These are phyloP conservation scores for Naegleria fowleri DNA, from an alignment of 208 protist species.

Conservation along the genomic window DNA sequence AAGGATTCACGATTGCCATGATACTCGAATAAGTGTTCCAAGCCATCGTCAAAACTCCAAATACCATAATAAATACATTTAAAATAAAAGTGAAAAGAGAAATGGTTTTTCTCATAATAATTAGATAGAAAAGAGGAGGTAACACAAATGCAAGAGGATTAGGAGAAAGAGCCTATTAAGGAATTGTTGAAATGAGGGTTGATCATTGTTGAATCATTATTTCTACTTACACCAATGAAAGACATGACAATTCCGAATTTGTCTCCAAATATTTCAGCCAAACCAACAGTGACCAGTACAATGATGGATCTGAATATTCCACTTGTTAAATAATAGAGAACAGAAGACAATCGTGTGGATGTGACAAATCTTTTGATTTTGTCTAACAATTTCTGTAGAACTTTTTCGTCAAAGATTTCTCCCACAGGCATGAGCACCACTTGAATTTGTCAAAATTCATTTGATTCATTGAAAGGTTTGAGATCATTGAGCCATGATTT, in stretches of 20 bases:
- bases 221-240: neutral
- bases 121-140: slow-evolving; percentile 18
- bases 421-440: slow-evolving; percentile 8
- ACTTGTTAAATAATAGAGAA: neutral
- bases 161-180: neutral
- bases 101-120: neutral
- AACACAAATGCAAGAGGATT: neutral
- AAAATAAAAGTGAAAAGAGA: neutral
- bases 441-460: no score
- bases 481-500: no score
- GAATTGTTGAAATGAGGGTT: no score
- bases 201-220: no score
- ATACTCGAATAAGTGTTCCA: neutral
- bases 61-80: slow-evolving; percentile 6
- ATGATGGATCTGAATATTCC: neutral
- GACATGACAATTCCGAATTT: slow-evolving; percentile 6
- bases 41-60: neutral
- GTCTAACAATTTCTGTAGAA: neutral
- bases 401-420: slow-evolving; percentile 7
- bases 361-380: neutral
- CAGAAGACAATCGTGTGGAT: neutral
- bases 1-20: neutral
- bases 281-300: neutral
- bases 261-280: slow-evolving; percentile 21
- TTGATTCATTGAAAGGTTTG: no score